Evolutionary conservation across 2,329 filamentous ascomycete genomes (phyloP), one percentile per base, ranked within the genome.

Genomic region (Knoxdaviesia proteae): DNA sequence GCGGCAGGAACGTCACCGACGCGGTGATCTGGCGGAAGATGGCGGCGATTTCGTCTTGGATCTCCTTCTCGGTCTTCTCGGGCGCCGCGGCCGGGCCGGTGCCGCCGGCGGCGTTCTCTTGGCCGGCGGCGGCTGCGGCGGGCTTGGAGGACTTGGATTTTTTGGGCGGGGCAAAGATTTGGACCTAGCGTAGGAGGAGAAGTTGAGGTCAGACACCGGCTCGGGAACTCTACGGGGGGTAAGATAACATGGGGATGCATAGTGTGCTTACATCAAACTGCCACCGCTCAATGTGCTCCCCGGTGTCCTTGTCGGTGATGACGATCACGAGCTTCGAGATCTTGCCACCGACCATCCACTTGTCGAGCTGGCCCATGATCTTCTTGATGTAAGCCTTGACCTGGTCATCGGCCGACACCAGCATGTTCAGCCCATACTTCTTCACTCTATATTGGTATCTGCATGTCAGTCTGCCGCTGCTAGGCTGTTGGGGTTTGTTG

Each of bases 321-420:
- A 98, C 90, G 42, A 98, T 81, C 46, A 98, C 87, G 8, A 98
- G 75, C 61, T 93, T 94, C 42, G 84, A 92, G 57, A 98, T 94
- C 62, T 98, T 96, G 58, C 87, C 84, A 52, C 81, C 83, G 42
- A 86, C 70, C 86, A 96, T 96, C 90, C 90, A 98, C 58, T 84
- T 84, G 64, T 92, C 88, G 45, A 98, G 74, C 61, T 98, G 90
- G 32, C 78, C 79, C 87, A 94, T 98, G 64, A 98, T 96, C 63
- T 92, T 94, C 62, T 94, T 94, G 68, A 98, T 93, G 63, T 98
- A 98, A 33, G 87, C 84, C 62, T 94, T 93, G 57, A 98, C 90
- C 63, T 98, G 88, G 65, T 96, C 90, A 58, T 98, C 90, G 49
- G 86, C 76, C 33, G 88, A 92, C 42, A 96, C 87, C 53, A 94